These are phyloP conservation scores for Mortierella sp. DNA, from an alignment of 371 early-diverging fungal species.

Conservation along the genomic window DNA sequence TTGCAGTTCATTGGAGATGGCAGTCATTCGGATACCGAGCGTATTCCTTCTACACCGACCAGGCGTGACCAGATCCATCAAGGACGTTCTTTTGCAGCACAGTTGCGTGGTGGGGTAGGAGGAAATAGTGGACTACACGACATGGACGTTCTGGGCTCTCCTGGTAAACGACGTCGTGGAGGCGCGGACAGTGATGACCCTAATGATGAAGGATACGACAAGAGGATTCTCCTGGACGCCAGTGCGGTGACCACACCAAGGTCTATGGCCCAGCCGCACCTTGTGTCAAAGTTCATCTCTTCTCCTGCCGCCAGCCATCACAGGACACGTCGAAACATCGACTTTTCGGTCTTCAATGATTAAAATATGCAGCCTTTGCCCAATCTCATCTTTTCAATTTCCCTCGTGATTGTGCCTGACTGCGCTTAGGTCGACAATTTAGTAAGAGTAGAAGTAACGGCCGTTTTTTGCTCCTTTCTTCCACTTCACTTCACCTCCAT, in stretches of 20 bases:
- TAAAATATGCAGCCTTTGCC: background rate
- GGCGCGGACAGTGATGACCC: background rate
- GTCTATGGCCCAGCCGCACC: background rate
- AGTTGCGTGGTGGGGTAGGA: conserved; percentile 18
- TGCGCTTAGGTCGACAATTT: background rate
- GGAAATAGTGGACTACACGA: background rate
- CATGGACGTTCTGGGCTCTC: conserved; percentile 11
- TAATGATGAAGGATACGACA: conserved; percentile 4
- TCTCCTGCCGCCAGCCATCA: background rate
- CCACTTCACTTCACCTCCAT: background rate
- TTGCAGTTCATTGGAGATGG: conserved; percentile 7
- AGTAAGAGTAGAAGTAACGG: background rate
- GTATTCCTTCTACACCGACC: conserved; percentile 24
- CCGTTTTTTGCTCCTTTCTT: background rate
- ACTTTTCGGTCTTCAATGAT: conserved; percentile 9
- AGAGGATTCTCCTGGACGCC: background rate
- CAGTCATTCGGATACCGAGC: background rate
- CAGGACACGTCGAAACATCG: conserved; percentile 11
- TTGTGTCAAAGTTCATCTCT: background rate
- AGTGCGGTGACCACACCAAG: background rate
- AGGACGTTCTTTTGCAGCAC: conserved; percentile 24
- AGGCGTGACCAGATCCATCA: conserved; percentile 19
- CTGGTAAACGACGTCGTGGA: conserved; percentile 18
- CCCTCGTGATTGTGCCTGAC: background rate
- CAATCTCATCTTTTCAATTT: background rate